Evolutionary conservation across 2,329 filamentous ascomycete species (phyloP).

Genomic region (Fusarium luffae): DNA sequence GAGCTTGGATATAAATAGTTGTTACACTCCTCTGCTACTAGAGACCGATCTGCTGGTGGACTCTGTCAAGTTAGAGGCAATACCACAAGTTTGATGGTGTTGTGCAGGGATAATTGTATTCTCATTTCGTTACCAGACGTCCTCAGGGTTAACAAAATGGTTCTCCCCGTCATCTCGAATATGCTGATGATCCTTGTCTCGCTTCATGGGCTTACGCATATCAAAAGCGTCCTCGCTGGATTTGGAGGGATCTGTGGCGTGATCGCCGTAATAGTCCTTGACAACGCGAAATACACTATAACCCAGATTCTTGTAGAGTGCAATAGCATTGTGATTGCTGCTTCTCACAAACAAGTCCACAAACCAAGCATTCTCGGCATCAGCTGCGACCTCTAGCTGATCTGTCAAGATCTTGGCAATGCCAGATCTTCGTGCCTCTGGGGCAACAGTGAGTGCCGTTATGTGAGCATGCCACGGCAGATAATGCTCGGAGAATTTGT

Average conservation of each 20-base stretch:
- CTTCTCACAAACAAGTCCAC: constrained; percentile 93
- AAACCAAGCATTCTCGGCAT: constrained; percentile 90
- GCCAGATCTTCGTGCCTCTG: constrained; percentile 84
- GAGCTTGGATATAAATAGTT: constrained; percentile 52
- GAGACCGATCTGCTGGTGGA: not conserved
- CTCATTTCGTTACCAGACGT: constrained; percentile 75
- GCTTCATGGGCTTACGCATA: constrained; percentile 91
- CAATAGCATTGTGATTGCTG: constrained; percentile 87
- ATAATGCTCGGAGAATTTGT: constrained; percentile 84
- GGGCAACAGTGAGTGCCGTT: constrained; percentile 92
- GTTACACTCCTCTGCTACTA: not conserved
- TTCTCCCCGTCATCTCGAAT: constrained; percentile 84
- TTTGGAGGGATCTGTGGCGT: constrained; percentile 71
- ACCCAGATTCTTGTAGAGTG: constrained; percentile 89
- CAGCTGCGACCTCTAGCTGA: constrained; percentile 83
- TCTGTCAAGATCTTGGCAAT: constrained; percentile 86
- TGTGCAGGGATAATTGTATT: constrained; percentile 5
- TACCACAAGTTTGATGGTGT: constrained; percentile 57
- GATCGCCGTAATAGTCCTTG: constrained; percentile 92
- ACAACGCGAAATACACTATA: constrained; percentile 92
- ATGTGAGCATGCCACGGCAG: constrained; percentile 99
- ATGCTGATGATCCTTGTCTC: constrained; percentile 81
- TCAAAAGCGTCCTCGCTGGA: constrained; percentile 89
- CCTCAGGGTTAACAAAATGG: constrained; percentile 80
- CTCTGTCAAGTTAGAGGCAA: not conserved